These are phyloP conservation scores for Aspergillus puulaauensis DNA, from an alignment of 2,329 filamentous ascomycete species.

Conservation along the genomic window DNA sequence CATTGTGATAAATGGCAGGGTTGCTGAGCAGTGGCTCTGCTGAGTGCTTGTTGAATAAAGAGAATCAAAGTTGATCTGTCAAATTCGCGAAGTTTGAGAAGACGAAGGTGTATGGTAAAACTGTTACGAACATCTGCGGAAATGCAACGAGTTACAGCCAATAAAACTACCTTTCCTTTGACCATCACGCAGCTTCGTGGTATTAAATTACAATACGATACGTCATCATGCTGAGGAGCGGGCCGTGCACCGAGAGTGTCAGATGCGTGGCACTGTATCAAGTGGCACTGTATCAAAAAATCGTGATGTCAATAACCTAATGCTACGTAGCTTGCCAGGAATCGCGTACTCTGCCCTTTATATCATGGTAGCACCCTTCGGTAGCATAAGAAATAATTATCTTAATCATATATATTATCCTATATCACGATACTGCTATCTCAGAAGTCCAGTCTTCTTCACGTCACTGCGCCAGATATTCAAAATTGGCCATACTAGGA, in stretches of 20 bases:
- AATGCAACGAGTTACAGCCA: neutral
- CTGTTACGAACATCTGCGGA: neutral
- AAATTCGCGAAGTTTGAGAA: neutral
- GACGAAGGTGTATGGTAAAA: conserved; percentile 5
- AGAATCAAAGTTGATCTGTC: conserved; percentile 3
- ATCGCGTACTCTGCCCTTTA: no score
- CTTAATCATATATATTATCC: neutral
- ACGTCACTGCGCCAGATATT: conserved; percentile 35
- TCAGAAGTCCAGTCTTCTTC: neutral
- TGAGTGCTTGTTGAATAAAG: neutral
- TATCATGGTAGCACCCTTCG: no score
- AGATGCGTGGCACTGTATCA: neutral
- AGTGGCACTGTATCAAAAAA: neutral
- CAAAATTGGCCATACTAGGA: conserved; percentile 43
- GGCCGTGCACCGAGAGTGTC: neutral
- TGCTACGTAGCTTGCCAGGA: no score
- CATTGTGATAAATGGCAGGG: neutral
- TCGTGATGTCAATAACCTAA: conserved; percentile 4
- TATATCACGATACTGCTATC: neutral
- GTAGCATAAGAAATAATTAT: no score
- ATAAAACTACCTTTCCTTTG: neutral
- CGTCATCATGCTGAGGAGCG: neutral
- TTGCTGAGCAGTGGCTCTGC: neutral
- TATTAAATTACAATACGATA: neutral
- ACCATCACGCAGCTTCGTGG: neutral